phyloP scores from a whole-genome alignment of 805 yeast genomes.

The Candida ortonii region DNA sequence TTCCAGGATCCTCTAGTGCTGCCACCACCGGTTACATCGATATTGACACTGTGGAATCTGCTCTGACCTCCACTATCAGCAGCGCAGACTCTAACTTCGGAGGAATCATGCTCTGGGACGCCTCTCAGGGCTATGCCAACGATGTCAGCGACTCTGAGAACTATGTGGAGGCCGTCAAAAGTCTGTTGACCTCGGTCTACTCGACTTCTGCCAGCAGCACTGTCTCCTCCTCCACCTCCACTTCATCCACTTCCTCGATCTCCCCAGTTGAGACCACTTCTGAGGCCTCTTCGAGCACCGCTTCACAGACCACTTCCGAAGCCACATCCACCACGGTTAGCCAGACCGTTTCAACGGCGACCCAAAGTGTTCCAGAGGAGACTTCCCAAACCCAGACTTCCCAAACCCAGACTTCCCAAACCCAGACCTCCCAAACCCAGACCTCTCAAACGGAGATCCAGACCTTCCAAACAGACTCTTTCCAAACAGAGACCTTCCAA shows the following conservation, averaged over 20 bases:
- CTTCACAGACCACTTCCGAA: slow-evolving; percentile 8
- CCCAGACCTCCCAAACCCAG: no score
- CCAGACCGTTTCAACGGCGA: no score
- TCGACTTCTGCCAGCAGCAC: slow-evolving; percentile 9
- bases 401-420: no score
- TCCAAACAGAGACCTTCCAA: no score
- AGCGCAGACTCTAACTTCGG: slow-evolving; percentile 46
- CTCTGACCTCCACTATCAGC: slow-evolving; percentile 23
- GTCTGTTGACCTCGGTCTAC: slow-evolving; percentile 19
- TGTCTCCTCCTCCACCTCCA: slow-evolving; percentile 14
- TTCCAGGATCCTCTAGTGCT: slow-evolving; percentile 55
- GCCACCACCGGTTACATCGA: slow-evolving; percentile 58
- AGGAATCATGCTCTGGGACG: slow-evolving; percentile 86
- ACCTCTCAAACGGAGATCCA: no score
- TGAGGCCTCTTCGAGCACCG: slow-evolving; percentile 9
- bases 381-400: no score
- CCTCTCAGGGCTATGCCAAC: slow-evolving; percentile 54
- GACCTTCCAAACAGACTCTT: no score
- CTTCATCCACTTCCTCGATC: slow-evolving; percentile 3
- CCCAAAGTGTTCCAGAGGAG: no score
- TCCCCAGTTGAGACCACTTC: slow-evolving; percentile 15
- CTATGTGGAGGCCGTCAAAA: slow-evolving; percentile 30
- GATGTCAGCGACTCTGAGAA: slow-evolving; percentile 41
- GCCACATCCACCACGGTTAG: slow-evolving; percentile 10
- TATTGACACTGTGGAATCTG: slow-evolving; percentile 37